These are phyloP conservation scores for Dioscorea cayenensis DNA, from an alignment of 116 monocot genomes.

Conservation along the genomic window DNA sequence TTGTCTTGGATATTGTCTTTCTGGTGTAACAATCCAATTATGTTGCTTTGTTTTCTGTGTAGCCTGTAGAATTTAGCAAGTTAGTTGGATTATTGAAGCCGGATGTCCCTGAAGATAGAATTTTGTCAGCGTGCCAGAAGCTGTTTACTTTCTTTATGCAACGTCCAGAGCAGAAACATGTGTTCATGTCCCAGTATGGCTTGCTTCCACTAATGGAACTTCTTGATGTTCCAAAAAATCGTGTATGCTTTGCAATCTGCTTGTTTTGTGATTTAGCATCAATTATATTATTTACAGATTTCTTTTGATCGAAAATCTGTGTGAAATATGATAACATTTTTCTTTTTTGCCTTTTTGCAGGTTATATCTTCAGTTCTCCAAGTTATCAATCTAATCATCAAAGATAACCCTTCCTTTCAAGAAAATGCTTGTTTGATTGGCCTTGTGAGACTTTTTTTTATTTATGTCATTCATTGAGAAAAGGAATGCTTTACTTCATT, in stretches of 20 bases:
- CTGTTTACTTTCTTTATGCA: slow-evolving; percentile 66
- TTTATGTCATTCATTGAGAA: no score
- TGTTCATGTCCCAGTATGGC: slow-evolving; percentile 81
- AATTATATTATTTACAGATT: neutral
- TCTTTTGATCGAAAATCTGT: neutral
- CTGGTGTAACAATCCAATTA: neutral
- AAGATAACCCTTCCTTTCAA: slow-evolving; percentile 72
- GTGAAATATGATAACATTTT: neutral
- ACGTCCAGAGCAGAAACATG: slow-evolving; percentile 82
- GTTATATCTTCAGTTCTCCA: slow-evolving; percentile 82
- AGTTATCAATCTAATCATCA: slow-evolving; percentile 80
- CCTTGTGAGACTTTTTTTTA: slow-evolving; percentile 49
- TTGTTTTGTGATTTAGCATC: neutral
- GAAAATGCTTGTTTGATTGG: slow-evolving; percentile 98
- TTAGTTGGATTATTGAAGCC: slow-evolving; percentile 76
- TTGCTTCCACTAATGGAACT: slow-evolving; percentile 84
- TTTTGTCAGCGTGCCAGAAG: slow-evolving; percentile 89
- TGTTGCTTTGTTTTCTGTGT: slow-evolving; percentile 2
- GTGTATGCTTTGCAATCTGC: slow-evolving; percentile 34
- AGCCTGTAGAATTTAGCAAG: slow-evolving; percentile 92
- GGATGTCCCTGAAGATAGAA: slow-evolving; percentile 73
- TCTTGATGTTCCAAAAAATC: slow-evolving; percentile 77
- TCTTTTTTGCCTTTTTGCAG: slow-evolving; percentile 25
- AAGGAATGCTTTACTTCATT: neutral
- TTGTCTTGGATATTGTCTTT: neutral